These are phyloP conservation scores for Hemisphaericaspora lyxosophila DNA, from an alignment of 1,139 yeast species.

Conservation along the genomic window DNA sequence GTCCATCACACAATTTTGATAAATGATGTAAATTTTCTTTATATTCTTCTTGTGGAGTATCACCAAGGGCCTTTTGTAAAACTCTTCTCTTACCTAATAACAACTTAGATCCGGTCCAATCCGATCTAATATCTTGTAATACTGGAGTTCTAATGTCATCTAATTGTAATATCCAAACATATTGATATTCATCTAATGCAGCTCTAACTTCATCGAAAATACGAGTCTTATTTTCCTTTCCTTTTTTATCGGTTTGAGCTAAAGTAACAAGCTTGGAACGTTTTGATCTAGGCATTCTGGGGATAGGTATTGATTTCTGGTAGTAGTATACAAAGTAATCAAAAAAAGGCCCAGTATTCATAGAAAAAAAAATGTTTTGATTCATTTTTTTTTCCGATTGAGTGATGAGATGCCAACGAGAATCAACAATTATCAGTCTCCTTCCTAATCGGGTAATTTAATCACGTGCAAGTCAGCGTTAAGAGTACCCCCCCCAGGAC, in stretches of 20 bases:
- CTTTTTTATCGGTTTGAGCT: slow-evolving; percentile 94
- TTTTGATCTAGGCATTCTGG: slow-evolving; percentile 85
- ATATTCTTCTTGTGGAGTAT: slow-evolving; percentile 84
- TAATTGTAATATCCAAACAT: slow-evolving; percentile 80
- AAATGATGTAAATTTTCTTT: slow-evolving; percentile 77
- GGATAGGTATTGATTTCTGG: background rate
- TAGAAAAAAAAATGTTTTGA: too few species aligned
- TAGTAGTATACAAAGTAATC: too few species aligned
- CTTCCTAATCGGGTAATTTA: too few species aligned
- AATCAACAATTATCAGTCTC: too few species aligned
- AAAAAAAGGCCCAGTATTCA: too few species aligned
- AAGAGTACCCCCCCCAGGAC: too few species aligned
- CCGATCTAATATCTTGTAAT: slow-evolving; percentile 85
- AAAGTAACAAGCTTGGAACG: slow-evolving; percentile 93
- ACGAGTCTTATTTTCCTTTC: slow-evolving; percentile 86
- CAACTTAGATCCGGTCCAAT: slow-evolving; percentile 88
- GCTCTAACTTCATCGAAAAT: slow-evolving; percentile 87
- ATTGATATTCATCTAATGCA: slow-evolving; percentile 72
- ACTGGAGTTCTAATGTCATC: slow-evolving; percentile 97
- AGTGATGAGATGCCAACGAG: slow-evolving; percentile 2
- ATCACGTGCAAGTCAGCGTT: too few species aligned
- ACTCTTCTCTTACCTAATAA: slow-evolving; percentile 92
- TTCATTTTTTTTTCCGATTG: background rate
- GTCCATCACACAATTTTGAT: slow-evolving; percentile 61
- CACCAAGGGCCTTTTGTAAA: slow-evolving; percentile 88